phyloP scores from a whole-genome alignment of 2,329 filamentous ascomycete genomes.

The Blumeriella jaapii region DNA sequence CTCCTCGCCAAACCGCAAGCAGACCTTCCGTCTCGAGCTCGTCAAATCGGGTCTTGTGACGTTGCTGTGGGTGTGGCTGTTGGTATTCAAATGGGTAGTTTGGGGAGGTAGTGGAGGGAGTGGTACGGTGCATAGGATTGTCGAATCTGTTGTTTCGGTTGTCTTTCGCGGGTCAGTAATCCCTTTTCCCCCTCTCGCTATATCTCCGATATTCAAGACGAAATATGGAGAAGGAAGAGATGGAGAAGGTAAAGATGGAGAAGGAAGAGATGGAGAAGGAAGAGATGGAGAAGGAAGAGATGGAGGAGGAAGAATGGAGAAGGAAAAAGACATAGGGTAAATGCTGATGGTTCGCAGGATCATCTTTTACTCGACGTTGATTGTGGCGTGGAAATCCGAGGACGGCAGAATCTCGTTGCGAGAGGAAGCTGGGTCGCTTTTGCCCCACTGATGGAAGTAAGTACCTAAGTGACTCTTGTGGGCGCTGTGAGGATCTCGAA shows the following conservation, averaged over 20 bases:
- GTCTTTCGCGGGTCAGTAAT: background rate
- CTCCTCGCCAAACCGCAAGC: slow-evolving; percentile 2
- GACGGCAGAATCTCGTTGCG: slow-evolving; percentile 1
- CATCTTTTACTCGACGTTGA: slow-evolving; percentile 2
- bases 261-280: no score
- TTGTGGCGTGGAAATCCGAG: slow-evolving; percentile 1
- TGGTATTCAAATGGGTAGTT: background rate
- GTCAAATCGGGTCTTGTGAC: slow-evolving; percentile 1
- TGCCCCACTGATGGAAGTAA: no score
- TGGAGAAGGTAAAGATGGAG: no score
- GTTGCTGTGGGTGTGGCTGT: background rate
- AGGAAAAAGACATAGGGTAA: background rate
- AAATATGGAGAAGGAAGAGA: background rate
- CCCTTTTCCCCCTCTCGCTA: background rate
- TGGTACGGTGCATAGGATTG: background rate
- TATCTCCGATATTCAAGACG: background rate
- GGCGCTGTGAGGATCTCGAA: no score
- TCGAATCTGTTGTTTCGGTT: background rate
- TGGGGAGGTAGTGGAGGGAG: background rate
- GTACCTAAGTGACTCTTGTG: no score
- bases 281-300: no score
- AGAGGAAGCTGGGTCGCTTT: slow-evolving; percentile 1
- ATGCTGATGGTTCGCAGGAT: background rate
- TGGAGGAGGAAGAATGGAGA: no score
- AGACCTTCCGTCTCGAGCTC: slow-evolving; percentile 1